phyloP scores from a whole-genome alignment of 140 eudicot genomes.

The Anethum foeniculum region DNA sequence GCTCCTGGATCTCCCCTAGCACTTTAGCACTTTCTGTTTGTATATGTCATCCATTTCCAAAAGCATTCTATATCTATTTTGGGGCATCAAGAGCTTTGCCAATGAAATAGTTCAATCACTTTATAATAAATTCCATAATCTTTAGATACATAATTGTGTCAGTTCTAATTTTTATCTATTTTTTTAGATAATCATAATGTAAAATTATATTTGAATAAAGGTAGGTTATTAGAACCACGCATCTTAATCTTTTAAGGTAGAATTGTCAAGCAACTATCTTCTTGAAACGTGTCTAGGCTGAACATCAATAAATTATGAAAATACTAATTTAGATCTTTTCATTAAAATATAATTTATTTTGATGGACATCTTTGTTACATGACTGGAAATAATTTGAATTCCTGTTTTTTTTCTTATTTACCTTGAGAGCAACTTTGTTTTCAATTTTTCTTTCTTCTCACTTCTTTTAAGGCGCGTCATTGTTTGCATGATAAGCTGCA shows the following conservation, averaged over 20 bases:
- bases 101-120: neutral
- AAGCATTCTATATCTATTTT: no score
- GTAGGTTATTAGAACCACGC: neutral
- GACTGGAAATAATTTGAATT: neutral
- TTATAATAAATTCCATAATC: neutral
- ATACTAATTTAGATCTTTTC: neutral
- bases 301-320: neutral
- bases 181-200: neutral
- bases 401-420: neutral
- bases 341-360: neutral
- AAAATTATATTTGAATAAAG: neutral
- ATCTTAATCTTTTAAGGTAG: neutral
- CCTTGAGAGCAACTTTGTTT: neutral
- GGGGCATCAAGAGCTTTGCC: constrained; percentile 1
- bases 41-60: no score
- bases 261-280: neutral
- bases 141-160: neutral
- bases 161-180: neutral
- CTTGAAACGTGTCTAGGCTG: neutral
- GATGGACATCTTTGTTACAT: neutral
- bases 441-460: neutral
- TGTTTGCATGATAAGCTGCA: neutral
- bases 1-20: no score
- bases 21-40: no score
- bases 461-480: neutral